A percentile compares a stretch with the other conserved stretches of the same genome.
Evolutionary conservation across 2,329 filamentous ascomycete species (phyloP).

Genomic region (Plenodomus biglobosus): DNA sequence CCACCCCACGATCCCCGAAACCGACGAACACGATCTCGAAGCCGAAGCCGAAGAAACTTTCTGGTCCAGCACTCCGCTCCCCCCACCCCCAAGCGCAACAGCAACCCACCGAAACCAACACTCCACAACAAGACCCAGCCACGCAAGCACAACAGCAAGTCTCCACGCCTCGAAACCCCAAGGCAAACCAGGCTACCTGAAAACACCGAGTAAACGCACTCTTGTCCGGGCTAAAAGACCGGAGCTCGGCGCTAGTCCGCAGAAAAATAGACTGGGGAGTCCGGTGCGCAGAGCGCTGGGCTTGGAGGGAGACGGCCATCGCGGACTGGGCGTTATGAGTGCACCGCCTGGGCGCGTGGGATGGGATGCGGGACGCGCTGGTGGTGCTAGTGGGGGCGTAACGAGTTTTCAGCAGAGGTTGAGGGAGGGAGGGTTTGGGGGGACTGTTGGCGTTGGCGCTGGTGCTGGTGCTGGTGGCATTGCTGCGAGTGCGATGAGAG

Average conservation of each 20-base stretch:
- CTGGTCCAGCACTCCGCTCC: constrained; percentile 31
- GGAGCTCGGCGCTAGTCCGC: constrained; percentile 27
- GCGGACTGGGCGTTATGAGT: constrained; percentile 26
- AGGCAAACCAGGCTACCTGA: constrained; percentile 46
- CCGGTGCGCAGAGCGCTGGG: constrained; percentile 5
- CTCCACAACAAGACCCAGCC: too few relatives aligned
- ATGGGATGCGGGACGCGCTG: not conserved
- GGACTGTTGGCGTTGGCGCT: constrained; percentile 11
- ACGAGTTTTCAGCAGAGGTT: constrained; percentile 40
- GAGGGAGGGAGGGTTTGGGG: constrained; percentile 33
- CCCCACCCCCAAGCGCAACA: constrained; percentile 8
- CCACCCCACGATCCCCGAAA: constrained; percentile 20
- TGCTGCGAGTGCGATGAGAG: constrained; percentile 8
- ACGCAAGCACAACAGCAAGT: not conserved
- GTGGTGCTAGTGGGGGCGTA: constrained; percentile 21
- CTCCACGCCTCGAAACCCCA: constrained; percentile 2
- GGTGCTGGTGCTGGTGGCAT: constrained; percentile 13
- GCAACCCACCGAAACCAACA: not conserved
- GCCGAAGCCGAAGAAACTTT: constrained; percentile 19
- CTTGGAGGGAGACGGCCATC: constrained; percentile 3
- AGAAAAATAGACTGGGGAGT: constrained; percentile 19
- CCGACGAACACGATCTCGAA: constrained; percentile 13
- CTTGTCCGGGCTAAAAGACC: constrained; percentile 39
- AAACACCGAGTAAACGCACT: constrained; percentile 50
- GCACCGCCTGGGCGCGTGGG: constrained; percentile 29